Percentiles rank a stretch among this genome's conserved stretches.
Evolutionary conservation across 2,329 filamentous ascomycete genomes (phyloP).

Genomic region (Monosporascus ibericus): DNA sequence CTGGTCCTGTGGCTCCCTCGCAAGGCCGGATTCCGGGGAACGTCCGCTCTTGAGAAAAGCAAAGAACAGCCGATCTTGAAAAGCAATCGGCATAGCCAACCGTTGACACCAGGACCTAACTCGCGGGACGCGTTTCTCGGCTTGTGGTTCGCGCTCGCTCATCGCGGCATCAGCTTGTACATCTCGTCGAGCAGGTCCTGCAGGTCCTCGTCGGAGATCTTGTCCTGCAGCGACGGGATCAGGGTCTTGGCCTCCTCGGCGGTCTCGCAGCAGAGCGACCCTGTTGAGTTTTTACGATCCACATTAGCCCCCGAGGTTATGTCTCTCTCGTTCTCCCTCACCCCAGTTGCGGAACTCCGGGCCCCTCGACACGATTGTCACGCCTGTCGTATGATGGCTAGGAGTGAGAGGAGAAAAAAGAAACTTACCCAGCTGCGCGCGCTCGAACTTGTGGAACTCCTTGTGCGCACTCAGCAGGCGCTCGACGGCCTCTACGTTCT

Average conservation of each 20-base stretch:
- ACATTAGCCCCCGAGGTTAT: not conserved
- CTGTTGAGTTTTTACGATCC: conserved; percentile 35
- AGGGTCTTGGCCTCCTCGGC: conserved; percentile 95
- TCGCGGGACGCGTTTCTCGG: too few species aligned
- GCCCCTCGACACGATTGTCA: not conserved
- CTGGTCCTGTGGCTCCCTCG: too few species aligned
- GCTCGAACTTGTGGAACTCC: conserved; percentile 85
- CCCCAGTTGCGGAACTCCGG: too few species aligned
- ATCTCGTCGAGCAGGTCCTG: conserved; percentile 87
- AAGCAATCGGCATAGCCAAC: too few species aligned
- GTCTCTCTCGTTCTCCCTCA: not conserved
- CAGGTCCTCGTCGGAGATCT: conserved; percentile 84
- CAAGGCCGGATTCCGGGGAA: too few species aligned
- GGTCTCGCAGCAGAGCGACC: conserved; percentile 84
- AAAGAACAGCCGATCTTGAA: too few species aligned
- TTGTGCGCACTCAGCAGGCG: conserved; percentile 73
- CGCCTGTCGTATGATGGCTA: not conserved
- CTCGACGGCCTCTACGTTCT: conserved; percentile 92
- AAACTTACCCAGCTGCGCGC: conserved; percentile 75
- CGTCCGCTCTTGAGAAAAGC: too few species aligned
- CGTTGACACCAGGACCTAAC: too few species aligned
- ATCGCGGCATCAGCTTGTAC: conserved; percentile 57
- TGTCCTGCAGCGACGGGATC: conserved; percentile 81
- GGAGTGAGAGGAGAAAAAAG: not conserved
- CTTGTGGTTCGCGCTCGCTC: conserved; percentile 1